These are phyloP conservation scores for Steccherinum ochraceum DNA, from an alignment of 768 basidiomycete genomes.

Conservation along the genomic window DNA sequence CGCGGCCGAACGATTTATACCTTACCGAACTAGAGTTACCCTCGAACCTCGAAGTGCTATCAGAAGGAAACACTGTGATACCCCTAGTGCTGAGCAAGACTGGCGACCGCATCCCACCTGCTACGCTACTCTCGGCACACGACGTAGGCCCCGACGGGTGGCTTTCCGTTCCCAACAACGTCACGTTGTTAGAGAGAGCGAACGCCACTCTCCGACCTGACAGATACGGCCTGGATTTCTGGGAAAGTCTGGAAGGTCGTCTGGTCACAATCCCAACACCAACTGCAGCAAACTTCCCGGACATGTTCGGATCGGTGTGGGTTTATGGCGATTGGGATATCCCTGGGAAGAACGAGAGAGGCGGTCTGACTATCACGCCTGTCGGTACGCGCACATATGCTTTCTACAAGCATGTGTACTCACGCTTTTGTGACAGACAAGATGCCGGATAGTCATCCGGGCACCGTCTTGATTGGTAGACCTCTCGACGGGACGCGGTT, in stretches of 20 bases:
- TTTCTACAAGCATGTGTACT: background rate
- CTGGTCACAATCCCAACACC: constrained; percentile 48
- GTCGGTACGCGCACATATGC: constrained; percentile 23
- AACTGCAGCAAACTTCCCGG: constrained; percentile 41
- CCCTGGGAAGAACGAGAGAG: constrained; percentile 48
- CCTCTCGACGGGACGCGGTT: constrained; percentile 49
- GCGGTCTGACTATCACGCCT: constrained; percentile 46
- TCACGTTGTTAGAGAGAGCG: constrained; percentile 34
- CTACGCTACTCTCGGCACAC: constrained; percentile 38
- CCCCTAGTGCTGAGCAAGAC: constrained; percentile 36
- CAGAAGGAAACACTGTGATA: constrained; percentile 37
- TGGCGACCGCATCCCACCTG: constrained; percentile 46
- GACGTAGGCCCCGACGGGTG: constrained; percentile 50
- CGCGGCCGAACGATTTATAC: constrained; percentile 38
- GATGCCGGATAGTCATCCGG: constrained; percentile 53
- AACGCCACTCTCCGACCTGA: constrained; percentile 45
- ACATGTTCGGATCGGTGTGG: constrained; percentile 53
- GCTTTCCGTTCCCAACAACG: constrained; percentile 50
- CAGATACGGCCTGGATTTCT: constrained; percentile 54
- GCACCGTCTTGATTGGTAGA: constrained; percentile 45
- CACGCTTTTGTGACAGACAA: constrained; percentile 23
- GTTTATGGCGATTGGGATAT: constrained; percentile 51
- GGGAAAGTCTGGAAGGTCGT: constrained; percentile 56
- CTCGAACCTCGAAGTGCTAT: constrained; percentile 35
- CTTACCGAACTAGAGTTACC: constrained; percentile 45